Percentiles rank a stretch among this genome's conserved stretches.
These are phyloP conservation scores for Xanthoconium purpureum DNA, from an alignment of 768 basidiomycete genomes.

Conservation along the genomic window DNA sequence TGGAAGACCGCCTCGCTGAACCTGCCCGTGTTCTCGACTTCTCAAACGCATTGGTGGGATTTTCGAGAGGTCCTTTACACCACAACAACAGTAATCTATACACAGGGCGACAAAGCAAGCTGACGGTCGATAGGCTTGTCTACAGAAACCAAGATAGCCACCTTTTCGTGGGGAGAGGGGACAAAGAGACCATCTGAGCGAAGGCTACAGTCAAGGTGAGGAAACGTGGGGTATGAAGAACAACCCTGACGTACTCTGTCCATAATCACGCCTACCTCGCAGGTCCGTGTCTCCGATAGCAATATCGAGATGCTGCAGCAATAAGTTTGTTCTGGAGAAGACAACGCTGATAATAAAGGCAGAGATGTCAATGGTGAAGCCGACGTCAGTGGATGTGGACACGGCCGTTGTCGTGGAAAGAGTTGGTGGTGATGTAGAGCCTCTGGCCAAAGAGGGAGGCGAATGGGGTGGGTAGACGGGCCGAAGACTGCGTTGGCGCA, in stretches of 20 bases:
- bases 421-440: conserved; percentile 31
- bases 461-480: conserved; percentile 70
- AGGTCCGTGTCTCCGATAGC: conserved; percentile 55
- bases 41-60: conserved; percentile 74
- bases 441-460: conserved; percentile 69
- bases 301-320: conserved; percentile 85
- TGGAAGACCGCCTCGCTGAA: not conserved
- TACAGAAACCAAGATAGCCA: conserved; percentile 72
- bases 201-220: conserved; percentile 44
- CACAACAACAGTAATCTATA: not conserved
- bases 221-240: conserved; percentile 16
- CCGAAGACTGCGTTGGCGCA: conserved; percentile 23
- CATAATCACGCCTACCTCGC: conserved; percentile 70
- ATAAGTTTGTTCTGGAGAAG: conserved; percentile 51
- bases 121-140: conserved; percentile 86
- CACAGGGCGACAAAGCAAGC: not conserved
- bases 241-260: conserved; percentile 58
- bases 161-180: conserved; percentile 74
- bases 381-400: conserved; percentile 31
- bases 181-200: conserved; percentile 44
- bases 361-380: conserved; percentile 50
- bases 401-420: conserved; percentile 24
- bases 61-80: conserved; percentile 67
- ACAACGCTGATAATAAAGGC: conserved; percentile 56
- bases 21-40: conserved; percentile 43